Evolutionary conservation across 495 filamentous ascomycete genomes (phyloP), one percentile per base, ranked within the genome.

Genomic region (Penicillium riverlandense): DNA sequence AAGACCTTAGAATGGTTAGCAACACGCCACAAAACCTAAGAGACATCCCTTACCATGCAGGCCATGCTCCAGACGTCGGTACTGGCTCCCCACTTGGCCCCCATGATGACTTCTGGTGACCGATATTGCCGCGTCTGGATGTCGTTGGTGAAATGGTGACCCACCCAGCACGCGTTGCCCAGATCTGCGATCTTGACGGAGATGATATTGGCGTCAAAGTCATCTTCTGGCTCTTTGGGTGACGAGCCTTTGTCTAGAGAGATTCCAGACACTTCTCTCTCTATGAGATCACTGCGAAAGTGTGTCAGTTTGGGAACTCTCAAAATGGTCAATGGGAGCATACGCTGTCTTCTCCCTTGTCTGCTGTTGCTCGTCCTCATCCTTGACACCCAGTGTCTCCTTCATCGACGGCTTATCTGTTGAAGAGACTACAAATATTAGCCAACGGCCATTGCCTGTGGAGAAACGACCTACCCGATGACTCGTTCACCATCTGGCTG

Each of bases 51-150:
- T 73, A 97, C 94, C 92, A 99, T 99, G 52, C 86, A 86, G 15
- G 94, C 88, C 92, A 99, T 99, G 67, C 94, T 97, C 92, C 92
- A 99, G 12, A 99, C 84, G 62, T 99, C 92, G 2, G 92, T 97
- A 58, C 92, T 97, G 4, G 92, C 92, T 40, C 92, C 92, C 92
- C 92, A 99, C 69, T 96, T 97, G 1, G 90, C 82, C 35, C 92
- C 92, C 12, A 99, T 68, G 36, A 99, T 97, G 27, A 99, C 92
- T 63, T 99, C 92, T 2, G 92, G 92, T 0, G 92, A 97, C 14
- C 92, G 79, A 65, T 99, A 99, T 64, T 99, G 92, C 54, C 92
- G 79, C 7, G 92, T 99, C 55, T 99, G 92, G 49, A 99, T 99
- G 58, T 99, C 92, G 55, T 99, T 96, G 50, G 92, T 99, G 67